Evolutionary conservation across 2,329 filamentous ascomycete genomes (phyloP).

Genomic region (Penicillium vulpinum): DNA sequence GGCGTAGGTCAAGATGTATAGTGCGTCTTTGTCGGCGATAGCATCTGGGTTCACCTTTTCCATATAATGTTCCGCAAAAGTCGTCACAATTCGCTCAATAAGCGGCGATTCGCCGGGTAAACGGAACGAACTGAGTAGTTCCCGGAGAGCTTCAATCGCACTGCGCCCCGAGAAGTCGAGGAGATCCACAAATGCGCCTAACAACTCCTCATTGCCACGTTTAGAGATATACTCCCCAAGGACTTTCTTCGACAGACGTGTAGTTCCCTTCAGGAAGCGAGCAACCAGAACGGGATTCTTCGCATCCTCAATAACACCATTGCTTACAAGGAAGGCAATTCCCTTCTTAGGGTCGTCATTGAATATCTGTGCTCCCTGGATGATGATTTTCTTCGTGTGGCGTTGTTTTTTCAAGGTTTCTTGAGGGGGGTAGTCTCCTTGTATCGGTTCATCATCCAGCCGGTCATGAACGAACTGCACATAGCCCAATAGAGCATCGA

Average conservation of each 20-base stretch:
- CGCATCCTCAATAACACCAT: slow-evolving; percentile 78
- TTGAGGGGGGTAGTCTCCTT: slow-evolving; percentile 67
- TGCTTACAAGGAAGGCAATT: slow-evolving; percentile 77
- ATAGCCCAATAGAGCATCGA: slow-evolving; percentile 87
- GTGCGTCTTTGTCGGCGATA: slow-evolving; percentile 80
- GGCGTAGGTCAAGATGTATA: slow-evolving; percentile 89
- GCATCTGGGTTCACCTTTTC: slow-evolving; percentile 67
- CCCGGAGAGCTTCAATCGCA: slow-evolving; percentile 84
- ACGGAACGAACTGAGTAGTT: slow-evolving; percentile 87
- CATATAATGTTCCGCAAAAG: slow-evolving; percentile 84
- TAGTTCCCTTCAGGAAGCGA: slow-evolving; percentile 83
- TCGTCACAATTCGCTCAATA: slow-evolving; percentile 87
- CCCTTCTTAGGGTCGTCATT: slow-evolving; percentile 93
- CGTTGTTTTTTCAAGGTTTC: slow-evolving; percentile 68
- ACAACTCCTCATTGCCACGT: slow-evolving; percentile 77
- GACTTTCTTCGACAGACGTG: slow-evolving; percentile 82
- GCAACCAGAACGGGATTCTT: slow-evolving; percentile 76
- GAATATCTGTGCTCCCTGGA: slow-evolving; percentile 84
- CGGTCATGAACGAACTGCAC: slow-evolving; percentile 90
- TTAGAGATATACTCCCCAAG: slow-evolving; percentile 94
- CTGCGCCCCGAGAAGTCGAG: slow-evolving; percentile 86
- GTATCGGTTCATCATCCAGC: slow-evolving; percentile 67
- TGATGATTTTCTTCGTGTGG: slow-evolving; percentile 80
- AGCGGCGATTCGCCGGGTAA: slow-evolving; percentile 89
- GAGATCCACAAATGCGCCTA: slow-evolving; percentile 79